Evolutionary conservation across 306 rosid species (phyloP), one percentile per base, ranked within the genome.

Genomic region (Corylus heterophylla): DNA sequence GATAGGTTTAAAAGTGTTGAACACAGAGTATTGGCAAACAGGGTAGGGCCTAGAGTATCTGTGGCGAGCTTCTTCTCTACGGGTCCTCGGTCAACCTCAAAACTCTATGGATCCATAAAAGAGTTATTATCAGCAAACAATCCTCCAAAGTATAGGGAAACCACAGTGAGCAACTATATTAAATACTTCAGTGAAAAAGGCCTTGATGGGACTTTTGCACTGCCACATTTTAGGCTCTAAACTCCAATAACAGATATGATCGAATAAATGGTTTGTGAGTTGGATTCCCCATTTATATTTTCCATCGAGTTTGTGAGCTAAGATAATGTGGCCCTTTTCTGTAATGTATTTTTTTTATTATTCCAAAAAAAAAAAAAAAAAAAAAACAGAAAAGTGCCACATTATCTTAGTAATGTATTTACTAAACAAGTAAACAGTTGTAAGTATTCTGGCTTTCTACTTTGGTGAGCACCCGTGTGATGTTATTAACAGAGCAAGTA

Each of bases 1-100:
- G 84, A 84, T 45, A 64, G 52, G 31, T 84, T 84, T 81, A 84
- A 54, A 50, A 84, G 84, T 18, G 48, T 47, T 31, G 76, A 84
- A 8, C 87, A 84, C 73, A 71, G 81, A 45, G 81, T 79, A 7
- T 12, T 79, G 72, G 81, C 84, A 20, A 79, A 72, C 58, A 14
- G 0, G 39, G 27, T 2, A 18, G 79, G 68, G 25, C 75, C 81
- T 18, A 20, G 81, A 29, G 35, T 75, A 3, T 45, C 74, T 1
- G 50, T 79, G 52, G 74, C 77, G 12, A 48, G 80, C 80, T 78
- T 83, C 7, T 79, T 83, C 49, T 25, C 31, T 29, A 64, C 83
- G 0, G 37, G 35, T 59, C 0, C 14, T 17, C 0, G 6, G 39
- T 51, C 58, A 13, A 45, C 66, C 4, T 7, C 49, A 1, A 49